Base-by-base conservation (phyloP, 805 yeast species). In the Candida verbasci region DNA sequence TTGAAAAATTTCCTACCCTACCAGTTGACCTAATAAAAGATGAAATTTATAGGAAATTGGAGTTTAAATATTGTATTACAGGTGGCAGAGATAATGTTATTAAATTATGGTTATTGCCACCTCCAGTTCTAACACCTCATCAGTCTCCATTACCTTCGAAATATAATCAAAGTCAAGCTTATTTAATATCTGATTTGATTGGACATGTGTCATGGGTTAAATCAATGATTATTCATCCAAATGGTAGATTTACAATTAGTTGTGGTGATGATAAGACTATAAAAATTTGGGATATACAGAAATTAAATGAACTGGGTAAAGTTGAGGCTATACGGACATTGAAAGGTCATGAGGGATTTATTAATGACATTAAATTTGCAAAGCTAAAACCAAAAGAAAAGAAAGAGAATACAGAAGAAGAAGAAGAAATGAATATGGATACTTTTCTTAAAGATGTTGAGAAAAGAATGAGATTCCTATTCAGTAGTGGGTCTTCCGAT, bases 151-250 rank as follows among this genome's bases (percentile, higher is more conserved):
- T 74, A 28, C 84, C 87, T 0, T 59, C 78, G 0, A 49, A 52
- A 21, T 45, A 54, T 17, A 57, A 74, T 15, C 72, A 78, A 48
- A 77, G 84, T 1, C 76, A 79, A 32, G 91, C 85, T 2, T 70
- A 67, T 47, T 60, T 76, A 17, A 49, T 86, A 1, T 65, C 70
- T 17, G 77, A 78, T 14, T 60, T 86, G 9, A 49, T 60, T 6
- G 96, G 93, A 2, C 97, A 89, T 57, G 76, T 78, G 34, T 84
- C 93, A 8, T 89, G 97, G 97, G 83, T 91, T 1, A 75, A 82
- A 42, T 74, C 78, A 6, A 49, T 88, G 5, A 63, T 65, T 8
- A 60, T 83, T 32, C 95, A 87, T 57, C 95, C 95, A 1, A 78
- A 76, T 46, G 94, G 93, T 0, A 68, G 78, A 26, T 78, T 74